Conservation (phyloP, 2,329 filamentous ascomycete species). For the Colletotrichum higginsianum region DNA sequence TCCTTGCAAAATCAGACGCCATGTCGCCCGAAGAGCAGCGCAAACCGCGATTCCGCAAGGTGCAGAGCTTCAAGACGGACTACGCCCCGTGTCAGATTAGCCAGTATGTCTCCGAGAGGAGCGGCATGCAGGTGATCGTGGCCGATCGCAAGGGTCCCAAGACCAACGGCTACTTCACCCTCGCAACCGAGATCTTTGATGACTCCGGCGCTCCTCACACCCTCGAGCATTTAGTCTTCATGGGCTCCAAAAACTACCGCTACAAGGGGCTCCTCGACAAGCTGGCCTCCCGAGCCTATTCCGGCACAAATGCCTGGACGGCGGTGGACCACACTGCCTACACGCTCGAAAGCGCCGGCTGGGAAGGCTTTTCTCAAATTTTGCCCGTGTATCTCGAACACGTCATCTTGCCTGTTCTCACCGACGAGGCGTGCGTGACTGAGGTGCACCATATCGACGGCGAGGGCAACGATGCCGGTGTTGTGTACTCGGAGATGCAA, state of each 20-base stretch:
- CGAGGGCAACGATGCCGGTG: conserved; percentile 93
- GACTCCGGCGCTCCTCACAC: conserved; percentile 94
- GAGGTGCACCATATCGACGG: conserved; percentile 98
- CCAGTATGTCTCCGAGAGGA: conserved; percentile 95
- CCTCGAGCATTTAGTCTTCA: conserved; percentile 86
- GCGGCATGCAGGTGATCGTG: conserved; percentile 94
- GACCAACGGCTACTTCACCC: conserved; percentile 91
- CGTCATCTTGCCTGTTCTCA: conserved; percentile 90
- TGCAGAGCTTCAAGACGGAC: conserved; percentile 89
- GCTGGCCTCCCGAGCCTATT: conserved; percentile 93
- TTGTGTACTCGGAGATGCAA: conserved; percentile 99
- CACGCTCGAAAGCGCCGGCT: conserved; percentile 93
- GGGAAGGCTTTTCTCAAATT: conserved; percentile 96
- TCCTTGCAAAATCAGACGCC: conserved; percentile 46
- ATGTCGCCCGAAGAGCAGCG: conserved; percentile 68
- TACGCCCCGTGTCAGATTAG: conserved; percentile 92
- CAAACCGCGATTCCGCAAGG: conserved; percentile 79
- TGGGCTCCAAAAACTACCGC: conserved; percentile 92
- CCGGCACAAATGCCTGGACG: conserved; percentile 96
- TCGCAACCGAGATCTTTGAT: conserved; percentile 97
- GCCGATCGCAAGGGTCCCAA: conserved; percentile 96
- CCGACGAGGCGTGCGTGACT: conserved; percentile 92
- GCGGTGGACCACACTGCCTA: conserved; percentile 97
- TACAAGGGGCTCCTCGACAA: conserved; percentile 98
- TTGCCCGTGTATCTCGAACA: conserved; percentile 96